A percentile compares a stretch with the other conserved stretches of the same genome.
These are phyloP conservation scores for Rhododendron simsii DNA, from an alignment of 148 eudicot species.

Conservation along the genomic window DNA sequence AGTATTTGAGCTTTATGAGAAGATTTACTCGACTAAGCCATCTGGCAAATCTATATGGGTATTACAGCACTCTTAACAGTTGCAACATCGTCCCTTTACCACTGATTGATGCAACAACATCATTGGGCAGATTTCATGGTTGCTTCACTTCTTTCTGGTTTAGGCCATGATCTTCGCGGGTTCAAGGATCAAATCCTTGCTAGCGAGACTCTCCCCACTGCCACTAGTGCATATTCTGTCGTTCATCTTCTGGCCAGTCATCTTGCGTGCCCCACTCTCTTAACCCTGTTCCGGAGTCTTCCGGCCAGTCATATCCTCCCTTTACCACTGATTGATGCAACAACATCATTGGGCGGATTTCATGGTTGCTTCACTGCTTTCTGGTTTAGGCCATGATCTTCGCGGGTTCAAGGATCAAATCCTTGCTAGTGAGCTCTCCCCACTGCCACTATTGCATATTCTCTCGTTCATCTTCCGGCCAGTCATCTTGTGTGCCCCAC, in stretches of 20 bases:
- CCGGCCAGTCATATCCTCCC: not conserved
- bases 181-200: not conserved
- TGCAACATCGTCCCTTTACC: not conserved
- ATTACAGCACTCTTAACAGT: not conserved
- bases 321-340: not conserved
- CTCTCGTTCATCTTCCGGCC: not conserved
- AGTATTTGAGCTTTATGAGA: not conserved
- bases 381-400: not conserved
- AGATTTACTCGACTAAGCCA: not conserved
- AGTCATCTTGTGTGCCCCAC: not conserved
- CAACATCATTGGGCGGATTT: not conserved
- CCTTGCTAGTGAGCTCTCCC: not conserved
- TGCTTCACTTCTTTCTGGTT: not conserved
- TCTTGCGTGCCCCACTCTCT: no score
- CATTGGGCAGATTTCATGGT: not conserved
- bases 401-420: not conserved
- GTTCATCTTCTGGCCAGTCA: not conserved
- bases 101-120: not conserved
- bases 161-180: not conserved
- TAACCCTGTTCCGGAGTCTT: no score
- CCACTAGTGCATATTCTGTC: not conserved
- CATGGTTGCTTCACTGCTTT: not conserved
- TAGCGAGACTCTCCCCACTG: not conserved
- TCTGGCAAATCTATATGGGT: not conserved
- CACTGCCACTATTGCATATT: not conserved